Evolutionary conservation across 202 grass and related monocot species (phyloP).

Genomic region (Alloteropsis angusta): DNA sequence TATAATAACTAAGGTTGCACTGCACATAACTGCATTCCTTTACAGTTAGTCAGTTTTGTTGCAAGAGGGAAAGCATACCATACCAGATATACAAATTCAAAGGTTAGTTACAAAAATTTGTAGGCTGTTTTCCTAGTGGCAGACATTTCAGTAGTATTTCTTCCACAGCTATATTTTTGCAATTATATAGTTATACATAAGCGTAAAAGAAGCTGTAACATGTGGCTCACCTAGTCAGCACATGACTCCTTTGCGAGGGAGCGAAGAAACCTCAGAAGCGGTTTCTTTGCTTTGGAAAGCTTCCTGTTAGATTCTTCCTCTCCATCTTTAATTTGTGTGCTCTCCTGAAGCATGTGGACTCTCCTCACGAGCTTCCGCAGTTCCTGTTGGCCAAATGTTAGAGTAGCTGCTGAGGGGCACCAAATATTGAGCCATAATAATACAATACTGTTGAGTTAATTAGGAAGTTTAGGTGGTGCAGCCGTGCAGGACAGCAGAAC

Average conservation of each 20-base stretch:
- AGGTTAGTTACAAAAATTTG: background rate
- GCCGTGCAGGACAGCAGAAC: background rate
- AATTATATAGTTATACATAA: background rate
- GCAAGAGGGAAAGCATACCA: background rate
- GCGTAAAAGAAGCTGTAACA: background rate
- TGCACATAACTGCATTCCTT: background rate
- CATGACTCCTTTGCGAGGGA: conserved; percentile 56
- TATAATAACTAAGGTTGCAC: background rate
- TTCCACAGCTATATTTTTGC: background rate
- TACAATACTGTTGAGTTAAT: conserved; percentile 4
- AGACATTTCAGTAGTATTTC: background rate
- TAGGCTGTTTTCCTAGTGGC: background rate
- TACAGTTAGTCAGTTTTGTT: background rate
- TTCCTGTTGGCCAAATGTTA: conserved; percentile 42
- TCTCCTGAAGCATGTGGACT: conserved; percentile 57
- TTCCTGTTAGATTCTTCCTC: conserved; percentile 23
- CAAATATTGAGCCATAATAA: background rate
- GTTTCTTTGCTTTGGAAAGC: conserved; percentile 58
- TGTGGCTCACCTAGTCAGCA: conserved; percentile 34
- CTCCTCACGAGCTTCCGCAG: conserved; percentile 69
- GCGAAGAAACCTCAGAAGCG: conserved; percentile 57
- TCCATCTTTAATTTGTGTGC: conserved; percentile 19
- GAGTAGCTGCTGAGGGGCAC: background rate
- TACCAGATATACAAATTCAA: background rate
- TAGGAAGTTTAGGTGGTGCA: background rate